These are phyloP conservation scores for Lichenothelia convexa DNA, from an alignment of 495 filamentous ascomycete species.

Conservation along the genomic window DNA sequence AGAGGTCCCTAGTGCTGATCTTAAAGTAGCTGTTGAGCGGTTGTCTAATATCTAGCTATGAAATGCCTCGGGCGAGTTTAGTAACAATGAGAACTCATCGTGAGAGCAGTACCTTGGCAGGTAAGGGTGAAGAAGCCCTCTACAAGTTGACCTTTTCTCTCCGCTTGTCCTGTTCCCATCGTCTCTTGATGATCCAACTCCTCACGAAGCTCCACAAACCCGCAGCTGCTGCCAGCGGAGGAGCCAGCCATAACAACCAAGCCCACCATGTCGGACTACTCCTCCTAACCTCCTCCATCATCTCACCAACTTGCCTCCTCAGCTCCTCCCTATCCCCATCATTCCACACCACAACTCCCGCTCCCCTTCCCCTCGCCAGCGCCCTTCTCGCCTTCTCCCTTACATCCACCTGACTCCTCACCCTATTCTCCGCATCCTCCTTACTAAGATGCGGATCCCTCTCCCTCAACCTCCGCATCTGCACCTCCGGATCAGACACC, in stretches of 20 bases:
- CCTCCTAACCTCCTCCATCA: conserved; percentile 39
- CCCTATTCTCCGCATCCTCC: conserved; percentile 67
- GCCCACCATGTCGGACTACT: conserved; percentile 66
- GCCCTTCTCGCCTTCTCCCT: conserved; percentile 59
- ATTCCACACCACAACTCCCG: conserved; percentile 74
- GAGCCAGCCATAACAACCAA: conserved; percentile 49
- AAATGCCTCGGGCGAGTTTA: no score
- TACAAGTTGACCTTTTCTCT: conserved; percentile 53
- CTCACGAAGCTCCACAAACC: conserved; percentile 47
- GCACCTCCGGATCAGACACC: conserved; percentile 50
- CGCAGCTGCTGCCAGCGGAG: conserved; percentile 47
- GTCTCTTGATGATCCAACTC: conserved; percentile 45
- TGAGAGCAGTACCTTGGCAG: no score
- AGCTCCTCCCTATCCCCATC: conserved; percentile 54
- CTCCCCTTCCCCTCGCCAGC: conserved; percentile 37
- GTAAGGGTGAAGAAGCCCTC: no score
- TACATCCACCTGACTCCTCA: conserved; percentile 69
- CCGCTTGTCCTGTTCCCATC: conserved; percentile 49
- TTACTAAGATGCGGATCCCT: conserved; percentile 53
- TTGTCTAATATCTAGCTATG: no score
- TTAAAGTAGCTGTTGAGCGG: no score
- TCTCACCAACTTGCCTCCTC: conserved; percentile 39
- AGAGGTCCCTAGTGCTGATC: no score
- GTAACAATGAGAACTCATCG: no score
- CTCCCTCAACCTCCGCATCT: conserved; percentile 56